Conservation (phyloP, 202 grass and related monocot species). For the Brachypodium distachyon region DNA sequence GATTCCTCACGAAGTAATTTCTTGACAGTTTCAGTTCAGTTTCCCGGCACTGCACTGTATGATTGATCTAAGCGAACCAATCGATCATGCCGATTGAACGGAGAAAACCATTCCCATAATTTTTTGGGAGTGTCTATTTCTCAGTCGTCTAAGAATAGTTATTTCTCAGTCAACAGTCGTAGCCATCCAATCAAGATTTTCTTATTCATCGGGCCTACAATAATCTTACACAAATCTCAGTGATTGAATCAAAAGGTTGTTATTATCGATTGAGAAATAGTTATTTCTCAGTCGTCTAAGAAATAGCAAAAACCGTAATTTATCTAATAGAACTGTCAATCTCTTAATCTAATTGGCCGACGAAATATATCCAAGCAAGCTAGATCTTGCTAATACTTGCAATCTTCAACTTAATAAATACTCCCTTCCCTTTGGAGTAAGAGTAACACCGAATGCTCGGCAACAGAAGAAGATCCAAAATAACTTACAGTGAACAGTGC, state of each 20-base stretch:
- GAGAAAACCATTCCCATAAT: no score
- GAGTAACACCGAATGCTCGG: neutral
- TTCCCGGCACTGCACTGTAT: neutral
- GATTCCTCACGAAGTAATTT: neutral
- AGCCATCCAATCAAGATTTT: no score
- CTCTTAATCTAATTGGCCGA: neutral
- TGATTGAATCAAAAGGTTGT: no score
- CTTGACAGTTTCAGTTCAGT: neutral
- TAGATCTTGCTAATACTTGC: neutral
- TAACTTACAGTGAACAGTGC: neutral
- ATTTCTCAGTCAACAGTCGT: no score
- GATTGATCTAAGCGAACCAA: neutral
- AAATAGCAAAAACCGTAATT: no score
- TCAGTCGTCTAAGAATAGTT: no score
- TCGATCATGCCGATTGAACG: neutral
- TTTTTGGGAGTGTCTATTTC: no score
- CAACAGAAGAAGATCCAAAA: neutral
- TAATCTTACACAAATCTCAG: no score
- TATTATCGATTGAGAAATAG: no score
- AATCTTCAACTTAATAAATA: neutral
- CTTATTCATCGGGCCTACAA: no score
- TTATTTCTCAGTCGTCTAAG: no score
- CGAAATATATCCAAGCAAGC: neutral
- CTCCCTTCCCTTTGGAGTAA: neutral
- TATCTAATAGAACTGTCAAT: neutral